Conservation (phyloP, 2,329 filamentous ascomycete genomes). For the Cercospora brassicicola region DNA sequence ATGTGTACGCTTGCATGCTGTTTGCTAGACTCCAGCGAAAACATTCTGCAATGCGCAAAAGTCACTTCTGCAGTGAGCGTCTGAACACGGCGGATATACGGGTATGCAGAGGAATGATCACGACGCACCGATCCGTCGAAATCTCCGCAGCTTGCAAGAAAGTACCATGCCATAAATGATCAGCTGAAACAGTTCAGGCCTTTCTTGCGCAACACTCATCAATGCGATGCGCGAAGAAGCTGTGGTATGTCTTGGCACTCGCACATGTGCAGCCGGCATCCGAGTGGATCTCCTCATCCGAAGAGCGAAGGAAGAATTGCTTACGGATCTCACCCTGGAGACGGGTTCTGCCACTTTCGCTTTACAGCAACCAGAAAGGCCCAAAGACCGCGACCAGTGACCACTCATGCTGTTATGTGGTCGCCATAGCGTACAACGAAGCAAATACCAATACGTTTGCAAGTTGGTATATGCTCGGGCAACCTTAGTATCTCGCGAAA, state of each 20-base stretch:
- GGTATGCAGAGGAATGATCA: neutral
- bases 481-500: neutral
- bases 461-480: neutral
- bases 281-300: slow-evolving; percentile 2
- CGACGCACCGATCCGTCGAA: neutral
- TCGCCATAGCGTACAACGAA: neutral
- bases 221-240: neutral
- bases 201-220: neutral
- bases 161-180: neutral
- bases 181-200: neutral
- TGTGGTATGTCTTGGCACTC: neutral
- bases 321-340: neutral
- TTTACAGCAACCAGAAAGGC: neutral
- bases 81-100: neutral
- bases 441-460: neutral
- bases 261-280: neutral
- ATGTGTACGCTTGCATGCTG: neutral
- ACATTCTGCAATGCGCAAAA: neutral
- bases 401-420: neutral
- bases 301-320: neutral
- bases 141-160: neutral
- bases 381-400: neutral
- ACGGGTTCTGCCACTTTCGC: neutral
- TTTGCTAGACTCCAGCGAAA: neutral
- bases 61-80: neutral